Evolutionary conservation across 768 basidiomycete genomes (phyloP).

Genomic region (Coprinopsis cinerea): DNA sequence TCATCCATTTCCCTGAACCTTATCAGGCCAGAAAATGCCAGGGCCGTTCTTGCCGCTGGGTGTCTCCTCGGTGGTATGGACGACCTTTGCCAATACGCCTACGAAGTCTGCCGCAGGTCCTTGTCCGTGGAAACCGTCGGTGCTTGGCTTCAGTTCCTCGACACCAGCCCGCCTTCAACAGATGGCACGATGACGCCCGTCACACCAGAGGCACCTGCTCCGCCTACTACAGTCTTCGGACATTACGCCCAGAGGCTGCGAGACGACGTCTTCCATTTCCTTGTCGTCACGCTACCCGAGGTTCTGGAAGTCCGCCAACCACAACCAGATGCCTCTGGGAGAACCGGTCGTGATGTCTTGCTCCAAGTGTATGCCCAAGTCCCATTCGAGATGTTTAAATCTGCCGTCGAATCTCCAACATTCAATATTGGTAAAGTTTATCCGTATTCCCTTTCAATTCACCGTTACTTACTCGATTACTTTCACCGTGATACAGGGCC

Average conservation of each 20-base stretch:
- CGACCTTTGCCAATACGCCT: constrained; percentile 74
- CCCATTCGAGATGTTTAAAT: constrained; percentile 86
- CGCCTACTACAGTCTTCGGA: constrained; percentile 60
- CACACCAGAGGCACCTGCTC: constrained; percentile 46
- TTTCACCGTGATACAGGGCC: constrained; percentile 39
- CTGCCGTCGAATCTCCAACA: constrained; percentile 69
- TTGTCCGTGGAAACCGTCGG: constrained; percentile 71
- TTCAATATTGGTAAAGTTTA: constrained; percentile 66
- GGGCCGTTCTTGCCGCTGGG: constrained; percentile 79
- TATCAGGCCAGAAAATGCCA: constrained; percentile 73
- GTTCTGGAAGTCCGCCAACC: constrained; percentile 46
- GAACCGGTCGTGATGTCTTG: constrained; percentile 53
- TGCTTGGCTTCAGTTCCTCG: constrained; percentile 75
- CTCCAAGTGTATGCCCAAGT: constrained; percentile 72
- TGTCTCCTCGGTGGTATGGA: constrained; percentile 86
- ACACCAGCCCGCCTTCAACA: constrained; percentile 40
- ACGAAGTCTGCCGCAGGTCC: constrained; percentile 69
- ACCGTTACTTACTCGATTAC: neutral
- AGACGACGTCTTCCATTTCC: constrained; percentile 75
- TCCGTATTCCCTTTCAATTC: neutral
- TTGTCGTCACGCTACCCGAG: constrained; percentile 69
- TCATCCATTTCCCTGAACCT: constrained; percentile 64
- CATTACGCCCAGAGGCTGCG: constrained; percentile 69
- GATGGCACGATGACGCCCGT: constrained; percentile 50
- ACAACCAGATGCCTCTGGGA: constrained; percentile 27